These are phyloP conservation scores for Hanseniaspora pseudoguilliermondii DNA, from an alignment of 805 yeast species.

Conservation along the genomic window DNA sequence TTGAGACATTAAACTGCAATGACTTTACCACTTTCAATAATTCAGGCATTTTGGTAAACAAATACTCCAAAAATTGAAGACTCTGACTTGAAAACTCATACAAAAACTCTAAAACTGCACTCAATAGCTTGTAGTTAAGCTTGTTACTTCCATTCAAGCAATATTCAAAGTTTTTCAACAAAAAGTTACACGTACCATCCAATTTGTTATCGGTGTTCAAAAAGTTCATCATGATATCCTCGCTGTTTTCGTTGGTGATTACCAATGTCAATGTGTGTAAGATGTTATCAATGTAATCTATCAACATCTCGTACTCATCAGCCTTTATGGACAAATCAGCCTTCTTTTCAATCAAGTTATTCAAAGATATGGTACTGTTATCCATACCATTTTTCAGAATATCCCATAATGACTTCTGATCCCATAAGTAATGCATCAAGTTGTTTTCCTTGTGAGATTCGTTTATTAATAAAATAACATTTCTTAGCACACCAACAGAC, in stretches of 20 bases:
- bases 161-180: conserved; percentile 8
- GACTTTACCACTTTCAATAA: conserved; percentile 1
- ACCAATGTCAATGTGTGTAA: conserved; percentile 50
- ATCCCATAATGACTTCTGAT: conserved; percentile 58
- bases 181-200: conserved; percentile 14
- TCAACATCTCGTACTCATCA: conserved; percentile 37
- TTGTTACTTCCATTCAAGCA: conserved; percentile 5
- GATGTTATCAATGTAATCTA: conserved; percentile 61
- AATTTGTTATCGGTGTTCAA: conserved; percentile 19
- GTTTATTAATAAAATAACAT: conserved; percentile 38
- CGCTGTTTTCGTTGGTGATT: conserved; percentile 29
- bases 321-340: conserved; percentile 22
- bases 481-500: conserved; percentile 68
- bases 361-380: conserved; percentile 40
- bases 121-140: background rate
- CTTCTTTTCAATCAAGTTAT: conserved; percentile 15
- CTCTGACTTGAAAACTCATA: conserved; percentile 28
- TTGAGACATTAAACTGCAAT: background rate
- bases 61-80: conserved; percentile 22
- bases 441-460: conserved; percentile 47
- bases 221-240: conserved; percentile 18
- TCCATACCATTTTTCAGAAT: conserved; percentile 40
- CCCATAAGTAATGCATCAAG: conserved; percentile 58
- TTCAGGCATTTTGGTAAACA: conserved; percentile 18
- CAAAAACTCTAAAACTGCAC: conserved; percentile 28